A percentile compares a stretch with the other conserved stretches of the same genome.
These are phyloP conservation scores for Lagenaria siceraria DNA, from an alignment of 306 rosid genomes.

Conservation along the genomic window DNA sequence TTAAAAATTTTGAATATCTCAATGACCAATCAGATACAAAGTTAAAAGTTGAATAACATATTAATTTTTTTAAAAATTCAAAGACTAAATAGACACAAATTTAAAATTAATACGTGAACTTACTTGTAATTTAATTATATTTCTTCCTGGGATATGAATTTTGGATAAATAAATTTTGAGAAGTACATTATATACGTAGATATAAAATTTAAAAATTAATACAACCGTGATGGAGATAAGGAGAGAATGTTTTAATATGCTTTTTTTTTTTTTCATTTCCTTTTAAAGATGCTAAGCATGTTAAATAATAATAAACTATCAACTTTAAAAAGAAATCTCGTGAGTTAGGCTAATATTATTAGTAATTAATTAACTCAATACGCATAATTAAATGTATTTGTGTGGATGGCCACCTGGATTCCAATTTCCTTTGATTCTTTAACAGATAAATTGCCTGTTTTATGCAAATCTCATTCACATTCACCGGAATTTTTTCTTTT, in stretches of 20 bases:
- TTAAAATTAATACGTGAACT: too few relatives aligned
- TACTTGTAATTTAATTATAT: too few relatives aligned
- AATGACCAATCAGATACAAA: too few relatives aligned
- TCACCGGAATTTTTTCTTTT: not conserved
- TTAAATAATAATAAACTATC: not conserved
- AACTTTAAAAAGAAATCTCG: not conserved
- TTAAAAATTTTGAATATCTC: too few relatives aligned
- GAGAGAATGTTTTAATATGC: not conserved
- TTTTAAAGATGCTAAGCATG: not conserved
- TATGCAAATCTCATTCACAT: not conserved
- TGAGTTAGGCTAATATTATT: not conserved
- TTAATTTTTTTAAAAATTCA: too few relatives aligned
- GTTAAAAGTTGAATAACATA: too few relatives aligned
- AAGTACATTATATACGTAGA: too few relatives aligned
- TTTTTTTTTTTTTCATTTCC: not conserved
- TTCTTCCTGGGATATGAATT: too few relatives aligned
- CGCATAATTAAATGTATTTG: not conserved
- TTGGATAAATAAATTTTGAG: too few relatives aligned
- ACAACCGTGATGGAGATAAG: not conserved
- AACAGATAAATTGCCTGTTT: not conserved
- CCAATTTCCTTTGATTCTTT: not conserved
- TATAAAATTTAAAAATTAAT: too few relatives aligned
- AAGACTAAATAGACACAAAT: too few relatives aligned
- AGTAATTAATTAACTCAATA: not conserved
- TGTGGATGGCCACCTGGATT: not conserved